Conservation (phyloP, 371 early-diverging fungal genomes). For the Thermomucor indicae-seudaticae region DNA sequence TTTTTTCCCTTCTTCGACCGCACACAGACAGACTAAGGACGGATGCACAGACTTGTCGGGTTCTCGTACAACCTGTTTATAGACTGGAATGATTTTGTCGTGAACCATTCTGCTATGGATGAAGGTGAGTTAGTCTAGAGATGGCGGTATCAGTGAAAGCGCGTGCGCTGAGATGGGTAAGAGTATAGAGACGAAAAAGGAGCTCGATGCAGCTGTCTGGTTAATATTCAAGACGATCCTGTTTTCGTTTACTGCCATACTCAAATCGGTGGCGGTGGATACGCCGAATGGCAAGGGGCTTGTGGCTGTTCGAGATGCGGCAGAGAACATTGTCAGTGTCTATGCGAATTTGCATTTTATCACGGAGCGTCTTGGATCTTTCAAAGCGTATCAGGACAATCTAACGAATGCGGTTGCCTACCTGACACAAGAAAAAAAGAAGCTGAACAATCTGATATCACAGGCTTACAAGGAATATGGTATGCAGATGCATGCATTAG, state of each 20-base stretch:
- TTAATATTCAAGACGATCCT: conserved; percentile 36
- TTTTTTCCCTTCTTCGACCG: not conserved
- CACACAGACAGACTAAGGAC: too few relatives aligned
- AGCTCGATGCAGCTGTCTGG: conserved; percentile 21
- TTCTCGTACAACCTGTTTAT: conserved; percentile 33
- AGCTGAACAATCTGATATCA: conserved; percentile 30
- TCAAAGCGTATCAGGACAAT: conserved; percentile 45
- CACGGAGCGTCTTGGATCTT: conserved; percentile 29
- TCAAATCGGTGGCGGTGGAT: conserved; percentile 38
- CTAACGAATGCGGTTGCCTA: conserved; percentile 42
- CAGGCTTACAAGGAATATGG: conserved; percentile 38
- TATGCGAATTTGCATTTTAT: conserved; percentile 45
- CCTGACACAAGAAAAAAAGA: conserved; percentile 27
- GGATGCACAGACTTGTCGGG: conserved; percentile 24
- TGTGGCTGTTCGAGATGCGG: conserved; percentile 18
- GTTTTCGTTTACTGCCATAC: conserved; percentile 39
- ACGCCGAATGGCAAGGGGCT: conserved; percentile 30
- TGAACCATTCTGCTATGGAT: conserved; percentile 9
- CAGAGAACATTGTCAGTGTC: conserved; percentile 29
- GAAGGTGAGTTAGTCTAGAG: conserved; percentile 4
- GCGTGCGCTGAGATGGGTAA: too few relatives aligned
- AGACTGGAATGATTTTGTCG: conserved; percentile 37
- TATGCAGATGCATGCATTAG: conserved; percentile 1
- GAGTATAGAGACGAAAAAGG: conserved; percentile 8
- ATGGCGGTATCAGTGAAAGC: too few relatives aligned